Evolutionary conservation across 176 grass and related monocot species (phyloP), one percentile per base, ranked within the genome.

Genomic region (Tillandsia leiboldiana): DNA sequence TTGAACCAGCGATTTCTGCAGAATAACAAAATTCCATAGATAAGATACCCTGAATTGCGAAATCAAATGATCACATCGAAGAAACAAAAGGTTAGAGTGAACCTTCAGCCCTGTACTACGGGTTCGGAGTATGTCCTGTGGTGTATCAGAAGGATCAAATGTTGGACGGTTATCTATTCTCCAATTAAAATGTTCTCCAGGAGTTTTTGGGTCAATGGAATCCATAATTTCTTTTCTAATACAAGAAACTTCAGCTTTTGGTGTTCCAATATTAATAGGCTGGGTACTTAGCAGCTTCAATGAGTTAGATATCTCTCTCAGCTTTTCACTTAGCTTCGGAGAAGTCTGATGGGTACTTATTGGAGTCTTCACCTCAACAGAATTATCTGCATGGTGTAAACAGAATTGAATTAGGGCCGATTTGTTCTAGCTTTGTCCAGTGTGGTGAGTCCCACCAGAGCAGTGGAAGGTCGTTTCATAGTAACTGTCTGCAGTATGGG

Each of bases 251-350:
- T 61, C 78, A 42, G 10, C 1, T 9, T 91, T 82, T 53, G 78
- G 79, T 50, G 73, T 51, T 0, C 12, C 51, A 12, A 80, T 26
- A 10, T 52, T 76, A 12, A 76, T 3, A 59, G 73, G 73, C 50
- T 61, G 73, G 54, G 79, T 51, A 51, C 27, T 80, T 20, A 91
- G 73, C 69, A 82, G 66, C 70, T 87, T 91, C 50, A 91, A 69
- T 12, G 79, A 50, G 67, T 87, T 85, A 74, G 82, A 80, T 72
- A 91, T 87, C 70, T 91, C 82, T 74, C 12, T 79, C 20, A 91
- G 14, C 3, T 8, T 65, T 29, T 82, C 89, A 11, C 47, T 85
- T 23, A 87, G 12, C 8, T 79, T 84, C 10, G 73, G 73, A 63
- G 85, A 85, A 26, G 54, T 52, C 50, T 56, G 15, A 3, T 29